A percentile compares a stretch with the other conserved stretches of the same genome.
phyloP scores from a whole-genome alignment of 768 basidiomycete genomes.

The Candolleomyces eurysporus region DNA sequence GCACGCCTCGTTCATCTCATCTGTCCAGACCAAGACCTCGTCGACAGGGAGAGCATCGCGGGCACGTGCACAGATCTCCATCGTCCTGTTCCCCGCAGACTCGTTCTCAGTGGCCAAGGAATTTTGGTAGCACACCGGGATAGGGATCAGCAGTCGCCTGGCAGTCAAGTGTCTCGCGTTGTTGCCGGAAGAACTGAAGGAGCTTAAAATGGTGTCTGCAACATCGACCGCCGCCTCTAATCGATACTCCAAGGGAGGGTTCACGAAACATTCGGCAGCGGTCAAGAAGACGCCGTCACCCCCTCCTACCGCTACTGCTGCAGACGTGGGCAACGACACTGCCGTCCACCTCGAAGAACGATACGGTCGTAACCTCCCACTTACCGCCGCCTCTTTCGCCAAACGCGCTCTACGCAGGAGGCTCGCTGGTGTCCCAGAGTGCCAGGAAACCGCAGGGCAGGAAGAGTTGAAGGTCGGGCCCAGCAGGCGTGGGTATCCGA shows the following conservation, averaged over 20 bases:
- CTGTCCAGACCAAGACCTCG: conserved; percentile 51
- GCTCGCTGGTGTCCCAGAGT: conserved; percentile 64
- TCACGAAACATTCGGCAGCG: conserved; percentile 52
- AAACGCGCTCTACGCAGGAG: conserved; percentile 84
- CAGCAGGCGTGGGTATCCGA: conserved; percentile 76
- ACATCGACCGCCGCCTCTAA: background rate
- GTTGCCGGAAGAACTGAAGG: conserved; percentile 46
- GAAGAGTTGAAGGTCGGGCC: conserved; percentile 52
- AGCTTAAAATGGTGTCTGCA: conserved; percentile 9
- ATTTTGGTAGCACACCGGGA: conserved; percentile 95
- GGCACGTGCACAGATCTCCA: conserved; percentile 60
- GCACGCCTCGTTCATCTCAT: conserved; percentile 69
- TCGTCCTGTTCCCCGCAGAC: conserved; percentile 71
- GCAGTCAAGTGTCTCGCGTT: conserved; percentile 81
- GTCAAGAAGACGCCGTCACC: conserved; percentile 7
- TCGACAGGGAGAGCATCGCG: conserved; percentile 18
- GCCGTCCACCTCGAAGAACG: conserved; percentile 86
- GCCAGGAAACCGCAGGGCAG: conserved; percentile 37
- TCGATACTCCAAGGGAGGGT: conserved; percentile 28
- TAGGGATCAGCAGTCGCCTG: conserved; percentile 84
- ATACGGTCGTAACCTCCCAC: conserved; percentile 87
- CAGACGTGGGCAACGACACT: conserved; percentile 61
- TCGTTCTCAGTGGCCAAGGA: conserved; percentile 70
- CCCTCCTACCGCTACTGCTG: conserved; percentile 21
- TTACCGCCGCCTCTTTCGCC: conserved; percentile 66